phyloP scores from a whole-genome alignment of 768 basidiomycete species.

The Russula emetica region DNA sequence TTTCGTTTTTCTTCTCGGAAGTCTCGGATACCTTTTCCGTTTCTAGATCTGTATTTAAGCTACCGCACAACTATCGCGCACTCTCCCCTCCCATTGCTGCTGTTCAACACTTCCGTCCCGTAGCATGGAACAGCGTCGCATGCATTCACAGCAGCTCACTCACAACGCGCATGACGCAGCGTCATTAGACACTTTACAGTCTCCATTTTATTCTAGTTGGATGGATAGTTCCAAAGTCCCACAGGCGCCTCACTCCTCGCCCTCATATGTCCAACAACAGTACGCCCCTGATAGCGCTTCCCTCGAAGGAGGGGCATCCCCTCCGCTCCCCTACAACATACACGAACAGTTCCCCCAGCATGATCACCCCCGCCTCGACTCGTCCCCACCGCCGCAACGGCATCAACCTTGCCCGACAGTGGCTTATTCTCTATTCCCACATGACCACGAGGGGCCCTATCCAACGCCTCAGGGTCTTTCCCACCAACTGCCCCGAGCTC shows the following conservation, averaged over 20 bases:
- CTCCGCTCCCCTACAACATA: neutral
- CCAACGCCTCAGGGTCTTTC: neutral
- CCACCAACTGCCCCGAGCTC: conserved; percentile 1
- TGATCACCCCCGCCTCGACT: neutral
- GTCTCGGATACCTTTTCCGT: conserved; percentile 19
- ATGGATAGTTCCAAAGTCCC: conserved; percentile 4
- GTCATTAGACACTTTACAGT: conserved; percentile 9
- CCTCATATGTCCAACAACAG: conserved; percentile 6
- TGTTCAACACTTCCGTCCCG: neutral
- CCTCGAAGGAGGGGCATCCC: conserved; percentile 3
- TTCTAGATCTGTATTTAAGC: conserved; percentile 24
- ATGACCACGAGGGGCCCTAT: conserved; percentile 1
- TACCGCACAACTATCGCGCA: conserved; percentile 2
- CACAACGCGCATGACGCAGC: neutral
- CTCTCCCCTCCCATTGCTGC: conserved; percentile 5
- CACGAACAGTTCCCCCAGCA: neutral
- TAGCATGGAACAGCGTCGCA: conserved; percentile 14
- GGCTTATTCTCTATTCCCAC: conserved; percentile 10
- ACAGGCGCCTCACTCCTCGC: conserved; percentile 5
- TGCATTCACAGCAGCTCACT: conserved; percentile 10
- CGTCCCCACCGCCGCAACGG: conserved; percentile 8
- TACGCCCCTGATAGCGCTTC: conserved; percentile 7
- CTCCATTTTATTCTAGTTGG: conserved; percentile 8
- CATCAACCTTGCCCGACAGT: conserved; percentile 12
- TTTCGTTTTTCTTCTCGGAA: conserved; percentile 22